Percentiles rank a stretch among this genome's conserved stretches.
These are phyloP conservation scores for Xylaria acuta DNA, from an alignment of 495 filamentous ascomycete species.

Conservation along the genomic window DNA sequence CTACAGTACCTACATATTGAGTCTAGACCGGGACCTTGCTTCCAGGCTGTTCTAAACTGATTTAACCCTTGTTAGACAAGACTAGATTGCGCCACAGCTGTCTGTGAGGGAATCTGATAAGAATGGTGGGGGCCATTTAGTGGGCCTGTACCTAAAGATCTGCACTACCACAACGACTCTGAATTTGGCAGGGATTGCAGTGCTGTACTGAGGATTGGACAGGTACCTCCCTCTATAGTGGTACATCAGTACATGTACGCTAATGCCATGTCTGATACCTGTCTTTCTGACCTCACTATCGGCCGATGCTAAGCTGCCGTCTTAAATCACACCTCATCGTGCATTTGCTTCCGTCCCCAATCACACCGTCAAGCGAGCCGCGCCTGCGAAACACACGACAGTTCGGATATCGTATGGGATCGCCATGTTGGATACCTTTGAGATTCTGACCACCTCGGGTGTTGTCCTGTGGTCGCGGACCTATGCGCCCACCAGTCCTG, in stretches of 20 bases:
- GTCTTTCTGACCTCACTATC: neutral
- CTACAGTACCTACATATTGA: too few relatives aligned
- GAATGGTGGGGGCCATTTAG: neutral
- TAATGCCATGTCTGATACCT: slow-evolving; percentile 1
- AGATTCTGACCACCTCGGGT: slow-evolving; percentile 93
- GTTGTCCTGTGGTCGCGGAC: slow-evolving; percentile 95
- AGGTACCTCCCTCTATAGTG: neutral
- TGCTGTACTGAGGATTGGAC: neutral
- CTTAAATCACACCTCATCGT: slow-evolving; percentile 24
- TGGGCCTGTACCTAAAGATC: slow-evolving; percentile 6
- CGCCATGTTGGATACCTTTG: slow-evolving; percentile 90
- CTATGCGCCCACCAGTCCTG: slow-evolving; percentile 77
- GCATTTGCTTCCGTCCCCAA: slow-evolving; percentile 21
- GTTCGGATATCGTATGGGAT: neutral
- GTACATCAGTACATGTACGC: neutral
- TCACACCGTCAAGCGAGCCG: slow-evolving; percentile 13
- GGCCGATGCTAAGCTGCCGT: slow-evolving; percentile 9
- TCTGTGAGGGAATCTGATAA: neutral
- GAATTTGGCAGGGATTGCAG: neutral
- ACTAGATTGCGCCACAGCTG: too few relatives aligned
- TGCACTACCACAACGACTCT: neutral
- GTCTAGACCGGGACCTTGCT: too few relatives aligned
- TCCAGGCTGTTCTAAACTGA: too few relatives aligned
- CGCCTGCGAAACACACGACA: neutral
- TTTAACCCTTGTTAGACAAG: too few relatives aligned